Percentiles rank a stretch among this genome's conserved stretches.
phyloP scores from a whole-genome alignment of 2,329 filamentous ascomycete genomes.

The Aspergillus japonicus region DNA sequence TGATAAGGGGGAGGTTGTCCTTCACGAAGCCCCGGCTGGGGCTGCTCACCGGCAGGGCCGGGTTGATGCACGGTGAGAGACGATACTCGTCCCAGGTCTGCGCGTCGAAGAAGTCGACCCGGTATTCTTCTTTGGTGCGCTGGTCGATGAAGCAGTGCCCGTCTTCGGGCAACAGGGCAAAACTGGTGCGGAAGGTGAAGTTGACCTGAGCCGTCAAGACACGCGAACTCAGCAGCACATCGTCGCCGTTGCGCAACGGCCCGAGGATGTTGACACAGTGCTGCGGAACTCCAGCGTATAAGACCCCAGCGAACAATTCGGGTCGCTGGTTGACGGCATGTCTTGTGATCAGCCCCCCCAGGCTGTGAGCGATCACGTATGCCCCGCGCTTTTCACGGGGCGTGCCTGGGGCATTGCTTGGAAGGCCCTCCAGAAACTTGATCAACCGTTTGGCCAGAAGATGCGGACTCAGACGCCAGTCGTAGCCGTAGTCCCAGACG shows the following conservation, averaged over 20 bases:
- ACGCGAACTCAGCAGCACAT: conserved; percentile 83
- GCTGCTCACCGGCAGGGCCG: conserved; percentile 57
- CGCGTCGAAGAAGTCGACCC: conserved; percentile 78
- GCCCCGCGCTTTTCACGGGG: conserved; percentile 63
- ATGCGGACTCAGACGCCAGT: conserved; percentile 86
- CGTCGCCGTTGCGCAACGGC: conserved; percentile 86
- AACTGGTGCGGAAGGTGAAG: conserved; percentile 85
- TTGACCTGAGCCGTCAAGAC: conserved; percentile 91
- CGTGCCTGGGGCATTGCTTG: conserved; percentile 65
- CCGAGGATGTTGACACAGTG: conserved; percentile 89
- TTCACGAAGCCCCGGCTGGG: conserved; percentile 28
- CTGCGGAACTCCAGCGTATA: conserved; percentile 82
- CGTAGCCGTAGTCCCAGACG: conserved; percentile 89
- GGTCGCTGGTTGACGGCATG: conserved; percentile 84
- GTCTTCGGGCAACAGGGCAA: conserved; percentile 79
- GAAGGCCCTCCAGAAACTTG: conserved; percentile 69
- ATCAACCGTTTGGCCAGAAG: conserved; percentile 71
- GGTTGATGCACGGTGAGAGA: conserved; percentile 73
- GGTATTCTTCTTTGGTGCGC: conserved; percentile 74
- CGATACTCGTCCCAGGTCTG: conserved; percentile 76
- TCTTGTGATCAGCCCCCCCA: conserved; percentile 83
- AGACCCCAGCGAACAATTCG: conserved; percentile 78
- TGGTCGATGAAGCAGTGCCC: conserved; percentile 86
- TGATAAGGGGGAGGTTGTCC: conserved; percentile 39
- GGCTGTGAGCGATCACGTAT: conserved; percentile 76